These are phyloP conservation scores for Metrosideros polymorpha DNA, from an alignment of 441 rosid genomes.

Conservation along the genomic window DNA sequence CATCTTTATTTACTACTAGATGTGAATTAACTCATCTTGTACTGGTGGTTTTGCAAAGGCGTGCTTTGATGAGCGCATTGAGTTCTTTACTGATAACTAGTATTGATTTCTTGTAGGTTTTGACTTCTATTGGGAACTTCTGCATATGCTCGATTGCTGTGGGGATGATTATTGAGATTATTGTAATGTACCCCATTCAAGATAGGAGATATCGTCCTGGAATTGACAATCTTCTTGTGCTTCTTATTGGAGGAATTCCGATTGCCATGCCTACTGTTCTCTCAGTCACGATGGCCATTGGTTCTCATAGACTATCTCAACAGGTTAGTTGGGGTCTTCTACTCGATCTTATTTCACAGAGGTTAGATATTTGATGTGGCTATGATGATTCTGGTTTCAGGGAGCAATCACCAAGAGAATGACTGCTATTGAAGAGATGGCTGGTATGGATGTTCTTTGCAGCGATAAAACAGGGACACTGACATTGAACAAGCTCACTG, in stretches of 20 bases:
- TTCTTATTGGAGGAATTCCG: conserved; percentile 10
- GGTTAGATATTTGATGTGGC: background rate
- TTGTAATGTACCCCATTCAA: conserved; percentile 10
- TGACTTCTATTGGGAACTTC: conserved; percentile 11
- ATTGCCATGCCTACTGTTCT: conserved; percentile 13
- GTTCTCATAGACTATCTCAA: background rate
- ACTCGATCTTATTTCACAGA: background rate
- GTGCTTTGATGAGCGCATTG: background rate
- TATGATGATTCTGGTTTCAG: conserved; percentile 17
- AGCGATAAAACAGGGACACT: conserved; percentile 96
- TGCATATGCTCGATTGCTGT: conserved; percentile 8
- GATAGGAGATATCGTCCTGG: conserved; percentile 1
- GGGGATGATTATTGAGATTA: conserved; percentile 3
- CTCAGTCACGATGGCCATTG: conserved; percentile 7
- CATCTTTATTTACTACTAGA: background rate
- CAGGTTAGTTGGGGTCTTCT: background rate
- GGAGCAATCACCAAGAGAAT: conserved; percentile 98
- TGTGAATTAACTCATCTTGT: background rate
- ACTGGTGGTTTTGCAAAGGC: background rate
- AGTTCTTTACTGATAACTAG: background rate
- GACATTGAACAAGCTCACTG: conserved; percentile 84
- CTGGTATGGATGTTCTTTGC: conserved; percentile 98
- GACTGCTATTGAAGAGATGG: conserved; percentile 99
- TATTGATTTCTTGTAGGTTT: background rate
- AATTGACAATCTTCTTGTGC: conserved; percentile 7